Conservation (phyloP, 179 eudicot genomes). For the Pouteria campechiana region DNA sequence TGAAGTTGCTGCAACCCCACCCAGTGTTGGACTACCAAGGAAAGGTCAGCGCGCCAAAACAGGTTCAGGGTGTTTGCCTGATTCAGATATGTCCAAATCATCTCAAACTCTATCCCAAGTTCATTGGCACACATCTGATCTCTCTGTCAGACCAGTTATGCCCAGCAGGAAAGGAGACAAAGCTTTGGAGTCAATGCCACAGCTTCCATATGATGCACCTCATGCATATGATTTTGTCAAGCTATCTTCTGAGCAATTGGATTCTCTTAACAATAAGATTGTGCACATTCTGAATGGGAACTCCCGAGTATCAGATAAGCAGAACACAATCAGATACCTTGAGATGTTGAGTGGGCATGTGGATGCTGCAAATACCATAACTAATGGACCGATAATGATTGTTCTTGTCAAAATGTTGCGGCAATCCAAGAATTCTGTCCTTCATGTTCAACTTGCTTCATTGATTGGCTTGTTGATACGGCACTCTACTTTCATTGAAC, state of each 20-base stretch:
- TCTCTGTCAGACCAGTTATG: conserved; percentile 97
- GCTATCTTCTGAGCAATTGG: conserved; percentile 65
- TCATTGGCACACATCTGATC: conserved; percentile 97
- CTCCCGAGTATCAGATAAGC: conserved; percentile 57
- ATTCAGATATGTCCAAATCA: conserved; percentile 41
- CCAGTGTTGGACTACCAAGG: conserved; percentile 53
- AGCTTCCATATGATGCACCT: conserved; percentile 60
- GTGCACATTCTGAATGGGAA: conserved; percentile 46
- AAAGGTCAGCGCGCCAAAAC: conserved; percentile 43
- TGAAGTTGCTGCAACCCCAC: conserved; percentile 43
- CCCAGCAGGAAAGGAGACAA: conserved; percentile 79
- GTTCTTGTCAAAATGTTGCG: conserved; percentile 78
- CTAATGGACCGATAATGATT: conserved; percentile 76
- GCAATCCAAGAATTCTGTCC: conserved; percentile 74
- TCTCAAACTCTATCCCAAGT: conserved; percentile 56
- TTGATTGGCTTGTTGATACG: conserved; percentile 81
- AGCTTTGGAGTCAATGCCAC: conserved; percentile 37
- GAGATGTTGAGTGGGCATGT: conserved; percentile 71
- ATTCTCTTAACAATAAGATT: conserved; percentile 38
- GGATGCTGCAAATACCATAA: conserved; percentile 80
- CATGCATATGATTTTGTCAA: conserved; percentile 64
- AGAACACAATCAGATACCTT: conserved; percentile 70
- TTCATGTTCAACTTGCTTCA: conserved; percentile 82
- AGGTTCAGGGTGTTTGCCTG: conserved; percentile 39
- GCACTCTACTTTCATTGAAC: conserved; percentile 72